These are phyloP conservation scores for Pelargonium myrrhifolium DNA, from an alignment of 441 rosid genomes.

Conservation along the genomic window DNA sequence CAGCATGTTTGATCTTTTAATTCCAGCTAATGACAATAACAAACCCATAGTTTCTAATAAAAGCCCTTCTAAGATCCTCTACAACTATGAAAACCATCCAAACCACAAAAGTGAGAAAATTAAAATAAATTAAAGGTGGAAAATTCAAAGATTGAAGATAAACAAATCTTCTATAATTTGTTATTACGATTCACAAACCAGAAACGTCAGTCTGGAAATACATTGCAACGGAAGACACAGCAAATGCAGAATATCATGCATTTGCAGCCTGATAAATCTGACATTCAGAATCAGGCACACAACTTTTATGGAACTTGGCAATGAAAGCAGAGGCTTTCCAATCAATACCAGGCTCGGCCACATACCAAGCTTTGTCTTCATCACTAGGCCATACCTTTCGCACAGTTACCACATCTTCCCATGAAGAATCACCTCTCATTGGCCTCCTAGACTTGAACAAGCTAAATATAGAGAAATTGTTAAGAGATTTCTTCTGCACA, in stretches of 20 bases:
- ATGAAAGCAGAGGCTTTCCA: constrained; percentile 53
- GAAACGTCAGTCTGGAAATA: constrained; percentile 6
- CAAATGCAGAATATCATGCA: neutral
- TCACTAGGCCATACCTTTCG: constrained; percentile 52
- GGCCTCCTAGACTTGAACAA: constrained; percentile 36
- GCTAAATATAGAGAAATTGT: constrained; percentile 28
- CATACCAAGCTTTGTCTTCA: constrained; percentile 44
- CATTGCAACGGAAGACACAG: neutral
- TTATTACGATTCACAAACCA: constrained; percentile 1
- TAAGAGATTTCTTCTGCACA: constrained; percentile 32
- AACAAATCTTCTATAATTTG: neutral
- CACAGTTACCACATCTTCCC: constrained; percentile 27
- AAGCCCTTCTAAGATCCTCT: neutral
- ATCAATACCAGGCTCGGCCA: constrained; percentile 69
- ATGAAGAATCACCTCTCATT: constrained; percentile 22
- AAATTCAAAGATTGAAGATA: neutral
- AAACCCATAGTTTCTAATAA: neutral
- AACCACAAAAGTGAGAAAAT: neutral
- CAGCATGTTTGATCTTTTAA: neutral
- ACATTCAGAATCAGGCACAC: constrained; percentile 37
- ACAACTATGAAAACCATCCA: neutral
- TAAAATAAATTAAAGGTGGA: neutral
- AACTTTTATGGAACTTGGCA: constrained; percentile 40
- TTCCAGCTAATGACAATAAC: neutral
- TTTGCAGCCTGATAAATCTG: constrained; percentile 12